Base-by-base conservation (phyloP, 305 asterid genomes). In the Rubia peregrina region DNA sequence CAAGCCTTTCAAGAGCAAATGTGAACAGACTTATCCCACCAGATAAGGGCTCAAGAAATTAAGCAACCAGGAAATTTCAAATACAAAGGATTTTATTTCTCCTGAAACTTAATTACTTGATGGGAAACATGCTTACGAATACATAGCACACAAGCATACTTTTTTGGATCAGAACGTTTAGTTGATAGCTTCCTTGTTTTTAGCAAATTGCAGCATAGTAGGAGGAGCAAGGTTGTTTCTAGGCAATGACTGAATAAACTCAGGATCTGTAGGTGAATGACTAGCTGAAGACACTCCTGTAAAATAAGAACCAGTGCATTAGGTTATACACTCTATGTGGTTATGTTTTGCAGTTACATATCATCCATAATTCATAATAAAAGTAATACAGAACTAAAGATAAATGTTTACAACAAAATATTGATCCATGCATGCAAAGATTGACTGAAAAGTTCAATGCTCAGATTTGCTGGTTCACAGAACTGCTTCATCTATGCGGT, bases 161-260 rank as follows among this genome's bases (percentile, higher is more conserved):
- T 92, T 83, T 95, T 86, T 71, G 97, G 92, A 71, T 92, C 98
- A 68, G 96, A 84, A 61, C 94, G 97, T 81, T 92, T 97, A 51
- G 72, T 76, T 71, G 98, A 90, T 82, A 92, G 81, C 84, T 92
- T 95, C 77, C 98, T 82, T 38, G 97, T 82, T 82, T 95, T 95
- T 26, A 11, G 98, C 95, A 81, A 88, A 92, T 80, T 92, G 98
- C 60, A 90, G 88, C 80, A 90, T 71, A 16, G 96, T 84, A 33
- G 91, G 86, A 68, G 92, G 84, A 49, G 92, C 69, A 65, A 83
- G 71, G 75, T 77, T 90, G 91, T 81, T 89, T 80, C 85, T 92
- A 76, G 98, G 84, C 81, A 88, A 75, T 70, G 95, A 80, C 80
- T 85, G 98, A 71, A 77, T 75, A 76, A 83, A 83, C 56, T 89